These are phyloP conservation scores for Lyophyllum decastes DNA, from an alignment of 768 basidiomycete species.

Conservation along the genomic window DNA sequence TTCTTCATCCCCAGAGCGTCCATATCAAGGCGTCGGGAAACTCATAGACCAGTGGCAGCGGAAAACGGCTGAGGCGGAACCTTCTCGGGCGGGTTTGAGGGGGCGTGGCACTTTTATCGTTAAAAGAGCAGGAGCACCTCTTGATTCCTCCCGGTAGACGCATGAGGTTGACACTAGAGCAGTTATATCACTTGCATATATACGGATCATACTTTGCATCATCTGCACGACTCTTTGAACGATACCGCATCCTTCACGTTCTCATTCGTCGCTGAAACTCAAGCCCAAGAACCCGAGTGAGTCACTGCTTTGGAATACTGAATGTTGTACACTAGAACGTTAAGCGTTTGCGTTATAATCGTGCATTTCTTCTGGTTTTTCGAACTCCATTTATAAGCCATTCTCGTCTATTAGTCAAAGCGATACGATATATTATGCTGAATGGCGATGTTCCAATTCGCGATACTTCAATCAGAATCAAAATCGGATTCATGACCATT, in stretches of 20 bases:
- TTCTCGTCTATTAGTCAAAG: too few species aligned
- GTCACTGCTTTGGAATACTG: too few species aligned
- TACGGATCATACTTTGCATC: constrained; percentile 13
- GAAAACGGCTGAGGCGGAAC: constrained; percentile 65
- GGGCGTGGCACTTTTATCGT: constrained; percentile 34
- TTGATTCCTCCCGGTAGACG: constrained; percentile 16
- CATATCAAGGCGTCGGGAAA: constrained; percentile 81
- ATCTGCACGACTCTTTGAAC: constrained; percentile 7
- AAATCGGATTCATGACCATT: constrained; percentile 25
- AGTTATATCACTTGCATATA: not conserved
- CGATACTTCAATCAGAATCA: constrained; percentile 12
- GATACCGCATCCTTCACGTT: constrained; percentile 2
- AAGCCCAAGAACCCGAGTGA: too few species aligned
- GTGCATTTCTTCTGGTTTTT: too few species aligned
- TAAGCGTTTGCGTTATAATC: too few species aligned
- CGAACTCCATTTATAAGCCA: too few species aligned
- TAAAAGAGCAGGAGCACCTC: constrained; percentile 41
- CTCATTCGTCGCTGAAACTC: too few species aligned
- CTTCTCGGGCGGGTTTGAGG: constrained; percentile 27
- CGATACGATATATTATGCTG: too few species aligned
- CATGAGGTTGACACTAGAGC: not conserved
- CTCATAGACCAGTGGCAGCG: constrained; percentile 89
- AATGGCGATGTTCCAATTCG: not conserved
- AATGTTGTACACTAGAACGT: too few species aligned
- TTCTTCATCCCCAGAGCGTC: constrained; percentile 72